These are phyloP conservation scores for Aspergillus sp. DNA, from an alignment of 2,329 filamentous ascomycete species.

Conservation along the genomic window DNA sequence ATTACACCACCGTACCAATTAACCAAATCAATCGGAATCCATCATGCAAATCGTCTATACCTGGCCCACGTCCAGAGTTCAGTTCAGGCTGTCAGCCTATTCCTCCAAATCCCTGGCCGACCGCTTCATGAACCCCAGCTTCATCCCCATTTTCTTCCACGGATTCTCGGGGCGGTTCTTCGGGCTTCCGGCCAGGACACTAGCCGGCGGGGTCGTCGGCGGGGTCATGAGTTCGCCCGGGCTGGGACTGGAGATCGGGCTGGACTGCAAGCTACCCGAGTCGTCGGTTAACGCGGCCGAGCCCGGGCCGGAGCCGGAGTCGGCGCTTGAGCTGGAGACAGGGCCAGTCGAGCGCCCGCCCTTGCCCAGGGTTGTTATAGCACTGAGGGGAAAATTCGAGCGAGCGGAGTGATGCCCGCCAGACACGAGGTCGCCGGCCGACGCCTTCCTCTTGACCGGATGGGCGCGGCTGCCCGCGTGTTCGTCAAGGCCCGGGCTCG, in stretches of 20 bases:
- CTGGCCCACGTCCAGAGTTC: no score
- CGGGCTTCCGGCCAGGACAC: constrained; percentile 25
- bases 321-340: constrained; percentile 28
- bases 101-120: constrained; percentile 17
- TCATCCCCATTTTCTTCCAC: constrained; percentile 46
- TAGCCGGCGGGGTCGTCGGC: constrained; percentile 34
- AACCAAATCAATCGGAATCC: no score
- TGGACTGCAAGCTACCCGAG: constrained; percentile 35
- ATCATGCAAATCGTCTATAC: no score
- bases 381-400: constrained; percentile 23
- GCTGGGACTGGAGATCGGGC: constrained; percentile 32
- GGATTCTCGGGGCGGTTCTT: constrained; percentile 37
- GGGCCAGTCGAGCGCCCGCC: constrained; percentile 26
- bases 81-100: no score
- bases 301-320: constrained; percentile 27
- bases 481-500: constrained; percentile 22
- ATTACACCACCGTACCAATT: no score
- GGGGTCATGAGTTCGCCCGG: constrained; percentile 41
- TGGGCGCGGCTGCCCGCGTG: constrained; percentile 17
- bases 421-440: constrained; percentile 20
- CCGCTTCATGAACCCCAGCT: constrained; percentile 36
- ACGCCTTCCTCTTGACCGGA: constrained; percentile 19
- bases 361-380: constrained; percentile 25
- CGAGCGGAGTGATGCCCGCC: constrained; percentile 16
- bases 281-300: constrained; percentile 38